A percentile compares a stretch with the other conserved stretches of the same genome.
Conservation (phyloP, 208 protist species). For the Trypanosoma melophagium region DNA sequence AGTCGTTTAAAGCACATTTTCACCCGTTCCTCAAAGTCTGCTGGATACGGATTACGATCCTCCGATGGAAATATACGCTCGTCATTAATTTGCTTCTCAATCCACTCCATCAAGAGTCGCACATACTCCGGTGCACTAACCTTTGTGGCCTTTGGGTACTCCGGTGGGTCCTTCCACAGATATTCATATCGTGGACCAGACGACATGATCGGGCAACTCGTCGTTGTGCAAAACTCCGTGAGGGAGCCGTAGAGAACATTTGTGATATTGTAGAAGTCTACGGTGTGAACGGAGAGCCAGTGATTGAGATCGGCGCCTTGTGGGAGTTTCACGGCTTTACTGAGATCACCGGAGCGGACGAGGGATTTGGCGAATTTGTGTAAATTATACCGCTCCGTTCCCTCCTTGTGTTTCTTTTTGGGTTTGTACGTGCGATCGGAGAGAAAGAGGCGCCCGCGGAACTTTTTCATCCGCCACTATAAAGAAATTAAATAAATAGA, state of each 20-base stretch:
- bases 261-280: slow-evolving; percentile 99
- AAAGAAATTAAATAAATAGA: no score
- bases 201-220: slow-evolving; percentile 96
- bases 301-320: slow-evolving; percentile 96
- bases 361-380: slow-evolving; percentile 91
- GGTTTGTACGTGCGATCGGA: slow-evolving; percentile 95
- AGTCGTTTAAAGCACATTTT: slow-evolving; percentile 97
- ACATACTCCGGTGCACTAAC: slow-evolving; percentile 98
- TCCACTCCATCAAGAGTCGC: slow-evolving; percentile 97
- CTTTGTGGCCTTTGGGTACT: slow-evolving; percentile 94
- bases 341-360: slow-evolving; percentile 92
- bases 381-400: slow-evolving; percentile 94
- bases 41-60: slow-evolving; percentile 85
- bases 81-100: slow-evolving; percentile 96
- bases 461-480: slow-evolving; percentile 70
- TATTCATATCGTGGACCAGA: slow-evolving; percentile 96
- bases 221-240: slow-evolving; percentile 98
- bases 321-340: slow-evolving; percentile 93
- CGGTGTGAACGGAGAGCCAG: slow-evolving; percentile 97
- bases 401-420: slow-evolving; percentile 94
- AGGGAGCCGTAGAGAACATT: slow-evolving; percentile 98
- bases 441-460: slow-evolving; percentile 84
- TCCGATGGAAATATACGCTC: slow-evolving; percentile 96
- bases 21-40: slow-evolving; percentile 86
- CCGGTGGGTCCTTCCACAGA: slow-evolving; percentile 95